Base-by-base conservation (phyloP, 345 rosid species). In the Gynandropsis gynandra region DNA sequence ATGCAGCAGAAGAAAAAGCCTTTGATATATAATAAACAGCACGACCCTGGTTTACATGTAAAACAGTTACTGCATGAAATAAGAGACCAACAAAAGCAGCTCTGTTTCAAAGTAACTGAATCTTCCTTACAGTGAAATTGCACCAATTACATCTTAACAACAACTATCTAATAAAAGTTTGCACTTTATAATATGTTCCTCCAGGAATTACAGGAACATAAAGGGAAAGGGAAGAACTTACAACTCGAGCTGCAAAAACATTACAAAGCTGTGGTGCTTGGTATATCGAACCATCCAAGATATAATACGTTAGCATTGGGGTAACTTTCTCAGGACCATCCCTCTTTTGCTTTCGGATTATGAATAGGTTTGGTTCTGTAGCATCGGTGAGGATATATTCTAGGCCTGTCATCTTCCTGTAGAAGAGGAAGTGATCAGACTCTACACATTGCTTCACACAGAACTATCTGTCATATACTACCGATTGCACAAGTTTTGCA, bases 181-280 rank as follows among this genome's bases (percentile, higher is more conserved):
- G 8, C 1, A 8, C 11, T 44, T 44, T 19, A 13, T 45, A 45
- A 17, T 45, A 45, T 45, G 12, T 1, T 18, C 7, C 40, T 47
- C 33, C 8, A 36, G 36, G 46, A 13, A 59, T 55, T 50, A 19
- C 32, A 58, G 20, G 46, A 50, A 61, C 7, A 16, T n/a, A 10
- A 41, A 4, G 43, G 13, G 50, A 33, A 5, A 1, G 24, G 47
- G 11, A 50, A 41, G 15, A 62, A 63, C 93, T 72, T 63, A 92
- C 96, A 50, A 92, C 76, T 59, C 95, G 81, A 58, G 96, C 87
- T 16, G 80, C 89, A 46, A 92, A 85, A 54, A 92, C 84, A 67
- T 80, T 92, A 74, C 79, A 66, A 64, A 85, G 89, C 62, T 77
- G 93, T 0, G 95, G 96, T 33, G 98, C 87, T 81, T 92, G 96